Evolutionary conservation across 1,139 yeast species (phyloP), one percentile per base, ranked within the genome.

Genomic region (Petasospora rhodanensis): DNA sequence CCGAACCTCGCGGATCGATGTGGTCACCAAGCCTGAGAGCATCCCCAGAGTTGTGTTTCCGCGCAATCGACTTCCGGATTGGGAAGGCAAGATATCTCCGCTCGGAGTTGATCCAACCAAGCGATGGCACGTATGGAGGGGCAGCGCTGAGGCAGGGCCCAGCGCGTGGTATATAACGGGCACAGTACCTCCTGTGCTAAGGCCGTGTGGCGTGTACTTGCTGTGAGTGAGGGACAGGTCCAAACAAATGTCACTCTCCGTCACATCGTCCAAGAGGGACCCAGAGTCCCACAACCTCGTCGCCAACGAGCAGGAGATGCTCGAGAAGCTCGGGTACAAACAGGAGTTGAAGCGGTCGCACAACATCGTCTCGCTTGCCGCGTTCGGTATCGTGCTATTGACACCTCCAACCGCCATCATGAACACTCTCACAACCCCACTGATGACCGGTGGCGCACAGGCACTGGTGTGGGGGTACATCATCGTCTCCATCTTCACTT

Each of bases 401-500:
- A 59, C 64, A 10, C 58, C 64, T 26, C 54, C 62, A 51, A 54
- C 62, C n/a, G 64, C 63, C 14, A 51, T 62, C 29, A 55, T 57
- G 18, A 58, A 58, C 28, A 53, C 62, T 10, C 37, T 51, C 15
- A 43, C 45, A 19, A 40, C 46, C 8, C 54, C 54, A 3, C 39
- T 59, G 26, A 27, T 31, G 4, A 41, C 40, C 18, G 55, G 55
- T 35, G 52, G 53, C 22, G 43, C 53, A 6, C 51, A 48, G 28
- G 45, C 45, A 11, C 41, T 50, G 3, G 49, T 50, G 4, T 50
- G 55, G 55, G 55, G 55, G 24, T 51, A 50, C 37, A 45, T 49
- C 21, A 42, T 50, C 7, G 52, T 49, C 7, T 39, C 47, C 13
- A 34, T 49, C 27, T 47, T 47, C 35, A 48, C 52, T 4, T 38